Conservation (phyloP, 2,329 filamentous ascomycete genomes). For the Verticillium klebahnii region DNA sequence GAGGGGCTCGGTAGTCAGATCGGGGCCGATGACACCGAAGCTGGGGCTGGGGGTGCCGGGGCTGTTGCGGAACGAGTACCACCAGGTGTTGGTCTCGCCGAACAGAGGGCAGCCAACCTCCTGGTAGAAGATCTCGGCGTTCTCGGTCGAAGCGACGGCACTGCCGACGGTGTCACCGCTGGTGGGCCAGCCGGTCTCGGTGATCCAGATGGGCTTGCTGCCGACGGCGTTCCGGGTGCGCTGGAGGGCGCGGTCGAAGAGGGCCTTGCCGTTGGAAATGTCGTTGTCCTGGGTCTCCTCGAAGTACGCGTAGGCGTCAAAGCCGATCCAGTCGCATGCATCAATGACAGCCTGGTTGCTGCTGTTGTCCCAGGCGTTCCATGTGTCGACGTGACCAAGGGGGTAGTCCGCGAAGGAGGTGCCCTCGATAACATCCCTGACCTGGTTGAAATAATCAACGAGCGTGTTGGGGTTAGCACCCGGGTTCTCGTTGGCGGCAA, state of each 20-base stretch:
- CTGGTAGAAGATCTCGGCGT: conserved; percentile 78
- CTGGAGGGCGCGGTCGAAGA: conserved; percentile 65
- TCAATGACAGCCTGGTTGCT: conserved; percentile 68
- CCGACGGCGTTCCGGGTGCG: conserved; percentile 53
- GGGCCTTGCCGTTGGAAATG: conserved; percentile 57
- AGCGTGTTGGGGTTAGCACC: conserved; percentile 61
- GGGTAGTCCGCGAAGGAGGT: conserved; percentile 53
- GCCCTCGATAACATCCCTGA: conserved; percentile 57
- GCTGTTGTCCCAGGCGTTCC: conserved; percentile 72
- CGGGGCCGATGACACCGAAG: conserved; percentile 63
- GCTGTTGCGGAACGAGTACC: conserved; percentile 70
- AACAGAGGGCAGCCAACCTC: conserved; percentile 70
- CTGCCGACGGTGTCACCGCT: conserved; percentile 58
- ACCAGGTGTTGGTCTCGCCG: conserved; percentile 63
- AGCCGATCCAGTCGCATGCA: conserved; percentile 72
- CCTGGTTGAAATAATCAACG: conserved; percentile 65
- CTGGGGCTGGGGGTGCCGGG: conserved; percentile 58
- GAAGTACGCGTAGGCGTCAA: conserved; percentile 85
- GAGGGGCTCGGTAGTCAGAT: conserved; percentile 49
- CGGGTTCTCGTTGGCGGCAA: conserved; percentile 54
- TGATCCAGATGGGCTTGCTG: conserved; percentile 76
- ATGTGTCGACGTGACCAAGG: conserved; percentile 86
- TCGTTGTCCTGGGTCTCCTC: conserved; percentile 63
- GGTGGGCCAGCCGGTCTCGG: conserved; percentile 85
- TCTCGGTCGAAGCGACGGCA: conserved; percentile 58